These are phyloP conservation scores for Ceratocystis colombiana DNA, from an alignment of 2,329 filamentous ascomycete species.

Conservation along the genomic window DNA sequence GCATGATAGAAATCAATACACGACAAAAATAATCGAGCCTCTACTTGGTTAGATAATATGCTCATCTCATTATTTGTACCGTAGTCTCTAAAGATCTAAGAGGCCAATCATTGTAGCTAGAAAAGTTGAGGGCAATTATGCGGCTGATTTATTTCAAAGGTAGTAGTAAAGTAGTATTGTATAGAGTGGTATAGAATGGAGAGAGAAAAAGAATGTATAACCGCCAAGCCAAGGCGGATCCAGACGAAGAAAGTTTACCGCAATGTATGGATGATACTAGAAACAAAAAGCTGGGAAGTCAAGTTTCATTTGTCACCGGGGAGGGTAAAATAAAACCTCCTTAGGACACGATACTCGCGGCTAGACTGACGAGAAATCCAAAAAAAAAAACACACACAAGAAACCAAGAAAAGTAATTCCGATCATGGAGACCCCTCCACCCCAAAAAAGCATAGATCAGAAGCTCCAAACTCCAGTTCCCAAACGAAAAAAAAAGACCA, in stretches of 20 bases:
- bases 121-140: not conserved
- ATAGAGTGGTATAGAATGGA: too few relatives aligned
- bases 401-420: slow-evolving; percentile 1
- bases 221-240: not conserved
- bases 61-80: too few relatives aligned
- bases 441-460: slow-evolving; percentile 18
- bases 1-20: not conserved
- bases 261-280: not conserved
- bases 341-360: not conserved
- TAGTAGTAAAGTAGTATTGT: not conserved
- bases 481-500: slow-evolving; percentile 20
- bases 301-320: not conserved
- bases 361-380: not conserved
- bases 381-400: not conserved
- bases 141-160: slow-evolving; percentile 5
- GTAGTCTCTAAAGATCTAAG: too few relatives aligned
- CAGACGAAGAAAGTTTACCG: not conserved
- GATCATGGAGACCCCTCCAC: slow-evolving; percentile 18
- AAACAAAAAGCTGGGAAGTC: not conserved
- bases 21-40: not conserved
- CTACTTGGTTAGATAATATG: too few relatives aligned
- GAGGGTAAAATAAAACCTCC: not conserved
- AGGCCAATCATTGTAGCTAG: too few relatives aligned
- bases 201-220: not conserved
- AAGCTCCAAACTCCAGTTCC: slow-evolving; percentile 13